Base-by-base conservation (phyloP, 2,329 filamentous ascomycete species). In the Madurella mycetomatis region DNA sequence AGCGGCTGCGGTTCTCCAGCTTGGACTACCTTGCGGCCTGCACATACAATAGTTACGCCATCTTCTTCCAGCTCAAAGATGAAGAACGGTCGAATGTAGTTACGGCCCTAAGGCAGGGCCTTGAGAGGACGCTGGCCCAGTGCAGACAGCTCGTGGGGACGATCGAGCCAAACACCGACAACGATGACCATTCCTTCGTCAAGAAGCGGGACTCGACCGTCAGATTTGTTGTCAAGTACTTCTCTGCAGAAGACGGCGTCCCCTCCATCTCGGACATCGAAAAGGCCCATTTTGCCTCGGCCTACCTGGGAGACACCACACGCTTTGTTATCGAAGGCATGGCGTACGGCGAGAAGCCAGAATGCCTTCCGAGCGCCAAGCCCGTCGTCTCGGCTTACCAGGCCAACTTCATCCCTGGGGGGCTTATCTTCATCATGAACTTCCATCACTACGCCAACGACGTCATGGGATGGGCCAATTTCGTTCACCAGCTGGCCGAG, bases 361-460 rank as follows among this genome's bases (percentile, higher is more conserved):
- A 73, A 51, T 68, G 69, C 4, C 61, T 70, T 12, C 69, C 69
- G 0, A 65, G 69, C 15, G 62, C 52, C 4, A 69, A 58, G 8
- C 72, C 73, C 1, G 53, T 65, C 1, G 60, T 67, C 0, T 64
- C 73, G 0, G 72, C 67, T 0, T 76, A 71, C 60, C 69, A 75
- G 50, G 69, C 69, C 0, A 76, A 71, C 59, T 71, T 77, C 41
- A 63, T 76, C 25, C 66, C 62, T 0, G 73, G 73, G 2, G 74
- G 73, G 0, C 54, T 76, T 1, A 65, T 76, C 9, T 68, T 76
- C 49, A 70, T 68, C 34, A 72, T 71, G 48, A 72, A 76, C 41
- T 61, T 65, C 47, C 74, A 76, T 43, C 74, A 77, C 53, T 76
- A 71, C 46, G 58, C 68, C 41, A 73, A 72, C 54, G 73, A 76